Conservation (phyloP, 768 basidiomycete species). For the Auriscalpium orientale region DNA sequence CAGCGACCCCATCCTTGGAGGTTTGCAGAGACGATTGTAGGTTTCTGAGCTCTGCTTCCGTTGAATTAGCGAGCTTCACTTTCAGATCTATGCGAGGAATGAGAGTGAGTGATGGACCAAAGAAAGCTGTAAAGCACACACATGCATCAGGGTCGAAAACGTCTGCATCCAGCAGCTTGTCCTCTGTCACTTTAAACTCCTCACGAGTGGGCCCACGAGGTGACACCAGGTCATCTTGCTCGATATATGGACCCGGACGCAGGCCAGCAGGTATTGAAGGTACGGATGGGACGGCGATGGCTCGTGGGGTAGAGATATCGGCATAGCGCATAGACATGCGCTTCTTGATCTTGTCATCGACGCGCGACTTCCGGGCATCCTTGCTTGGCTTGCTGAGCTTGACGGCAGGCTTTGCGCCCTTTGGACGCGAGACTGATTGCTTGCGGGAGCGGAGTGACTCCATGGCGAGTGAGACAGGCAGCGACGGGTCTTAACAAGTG, state of each 20-base stretch:
- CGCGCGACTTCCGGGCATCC: slow-evolving; percentile 35
- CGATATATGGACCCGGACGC: slow-evolving; percentile 32
- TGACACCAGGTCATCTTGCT: slow-evolving; percentile 42
- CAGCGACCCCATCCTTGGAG: slow-evolving; percentile 64
- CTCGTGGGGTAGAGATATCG: slow-evolving; percentile 69
- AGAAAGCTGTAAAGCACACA: slow-evolving; percentile 34
- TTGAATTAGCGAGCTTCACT: slow-evolving; percentile 82
- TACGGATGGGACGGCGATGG: slow-evolving; percentile 45
- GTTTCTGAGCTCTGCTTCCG: slow-evolving; percentile 69
- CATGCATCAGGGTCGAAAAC: slow-evolving; percentile 86
- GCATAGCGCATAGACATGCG: slow-evolving; percentile 94
- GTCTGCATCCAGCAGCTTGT: slow-evolving; percentile 62
- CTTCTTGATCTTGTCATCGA: slow-evolving; percentile 91
- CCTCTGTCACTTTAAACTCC: slow-evolving; percentile 54
- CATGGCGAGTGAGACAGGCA: slow-evolving; percentile 13
- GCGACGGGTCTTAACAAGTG: no score
- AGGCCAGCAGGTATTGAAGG: slow-evolving; percentile 46
- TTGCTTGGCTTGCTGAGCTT: slow-evolving; percentile 11
- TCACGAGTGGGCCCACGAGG: slow-evolving; percentile 35
- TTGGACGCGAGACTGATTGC: slow-evolving; percentile 13
- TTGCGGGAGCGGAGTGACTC: slow-evolving; percentile 27
- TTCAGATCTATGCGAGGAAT: slow-evolving; percentile 45
- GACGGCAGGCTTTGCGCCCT: slow-evolving; percentile 6
- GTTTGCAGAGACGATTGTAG: slow-evolving; percentile 69
- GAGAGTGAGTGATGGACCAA: background rate